Evolutionary conservation across 2,329 filamentous ascomycete species (phyloP).

Genomic region (Stagonosporopsis vannaccii): DNA sequence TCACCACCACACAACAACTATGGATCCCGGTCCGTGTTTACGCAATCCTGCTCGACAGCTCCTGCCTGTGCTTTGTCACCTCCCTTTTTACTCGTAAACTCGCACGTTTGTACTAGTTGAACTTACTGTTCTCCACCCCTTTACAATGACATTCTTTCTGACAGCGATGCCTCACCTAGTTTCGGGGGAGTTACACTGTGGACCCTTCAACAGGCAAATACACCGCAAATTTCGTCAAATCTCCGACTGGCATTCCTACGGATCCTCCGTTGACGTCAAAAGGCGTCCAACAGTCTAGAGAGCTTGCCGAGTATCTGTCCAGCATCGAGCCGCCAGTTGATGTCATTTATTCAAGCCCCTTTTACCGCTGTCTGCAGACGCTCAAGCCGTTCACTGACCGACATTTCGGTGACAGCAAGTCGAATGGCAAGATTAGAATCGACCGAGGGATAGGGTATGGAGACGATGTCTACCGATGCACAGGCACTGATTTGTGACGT

Average conservation of each 20-base stretch:
- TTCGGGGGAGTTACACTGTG: constrained; percentile 89
- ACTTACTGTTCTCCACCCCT: constrained; percentile 17
- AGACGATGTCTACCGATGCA: constrained; percentile 21
- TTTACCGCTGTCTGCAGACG: constrained; percentile 52
- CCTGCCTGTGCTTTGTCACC: constrained; percentile 20
- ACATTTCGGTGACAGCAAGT: constrained; percentile 39
- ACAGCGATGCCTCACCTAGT: constrained; percentile 56
- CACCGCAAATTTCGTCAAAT: constrained; percentile 66
- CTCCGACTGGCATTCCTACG: constrained; percentile 85
- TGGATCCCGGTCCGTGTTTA: constrained; percentile 23
- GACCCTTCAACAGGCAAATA: constrained; percentile 83
- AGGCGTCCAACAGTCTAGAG: constrained; percentile 81
- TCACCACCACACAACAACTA: constrained; percentile 14
- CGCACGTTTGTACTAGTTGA: constrained; percentile 15
- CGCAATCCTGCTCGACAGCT: background rate
- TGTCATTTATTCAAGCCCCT: constrained; percentile 70
- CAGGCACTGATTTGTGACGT: constrained; percentile 51
- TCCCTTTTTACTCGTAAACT: constrained; percentile 9
- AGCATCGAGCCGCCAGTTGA: constrained; percentile 72
- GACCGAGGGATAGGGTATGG: constrained; percentile 62
- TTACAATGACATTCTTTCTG: constrained; percentile 29
- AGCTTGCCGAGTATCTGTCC: constrained; percentile 73
- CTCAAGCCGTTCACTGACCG: constrained; percentile 49
- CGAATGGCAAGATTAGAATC: constrained; percentile 55
- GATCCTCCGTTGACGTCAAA: constrained; percentile 89